Percentiles rank a stretch among this genome's conserved stretches.
phyloP scores from a whole-genome alignment of 2,329 filamentous ascomycete genomes.

The Fusarium sp. region DNA sequence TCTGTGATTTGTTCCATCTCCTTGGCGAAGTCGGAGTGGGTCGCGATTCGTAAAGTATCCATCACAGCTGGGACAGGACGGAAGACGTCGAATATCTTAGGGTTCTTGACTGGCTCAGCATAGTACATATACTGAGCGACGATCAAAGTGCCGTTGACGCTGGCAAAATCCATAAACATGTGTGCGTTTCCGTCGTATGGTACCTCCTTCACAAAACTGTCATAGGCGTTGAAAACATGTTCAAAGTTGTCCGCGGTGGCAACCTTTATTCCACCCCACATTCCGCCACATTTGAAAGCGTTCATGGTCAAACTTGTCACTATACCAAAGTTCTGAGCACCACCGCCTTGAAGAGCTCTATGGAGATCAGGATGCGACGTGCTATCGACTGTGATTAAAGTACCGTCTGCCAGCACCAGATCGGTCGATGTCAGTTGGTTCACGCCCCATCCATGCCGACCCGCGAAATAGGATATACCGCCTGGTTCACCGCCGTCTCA shows the following conservation, averaged over 20 bases:
- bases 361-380: no score
- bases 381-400: no score
- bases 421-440: no score
- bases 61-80: not conserved
- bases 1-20: not conserved
- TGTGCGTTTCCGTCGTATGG: not conserved
- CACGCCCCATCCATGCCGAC: no score
- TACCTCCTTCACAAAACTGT: not conserved
- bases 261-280: no score
- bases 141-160: not conserved
- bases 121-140: not conserved
- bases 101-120: not conserved
- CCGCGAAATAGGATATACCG: no score
- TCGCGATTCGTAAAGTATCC: not conserved
- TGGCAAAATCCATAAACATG: not conserved
- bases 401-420: no score
- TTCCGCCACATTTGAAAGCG: no score
- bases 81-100: not conserved
- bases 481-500: no score
- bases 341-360: no score
- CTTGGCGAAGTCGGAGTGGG: not conserved
- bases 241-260: not conserved
- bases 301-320: no score
- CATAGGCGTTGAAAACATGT: not conserved
- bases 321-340: no score